Base-by-base conservation (phyloP, 2,329 filamentous ascomycete species). In the Claviceps quebecensis region DNA sequence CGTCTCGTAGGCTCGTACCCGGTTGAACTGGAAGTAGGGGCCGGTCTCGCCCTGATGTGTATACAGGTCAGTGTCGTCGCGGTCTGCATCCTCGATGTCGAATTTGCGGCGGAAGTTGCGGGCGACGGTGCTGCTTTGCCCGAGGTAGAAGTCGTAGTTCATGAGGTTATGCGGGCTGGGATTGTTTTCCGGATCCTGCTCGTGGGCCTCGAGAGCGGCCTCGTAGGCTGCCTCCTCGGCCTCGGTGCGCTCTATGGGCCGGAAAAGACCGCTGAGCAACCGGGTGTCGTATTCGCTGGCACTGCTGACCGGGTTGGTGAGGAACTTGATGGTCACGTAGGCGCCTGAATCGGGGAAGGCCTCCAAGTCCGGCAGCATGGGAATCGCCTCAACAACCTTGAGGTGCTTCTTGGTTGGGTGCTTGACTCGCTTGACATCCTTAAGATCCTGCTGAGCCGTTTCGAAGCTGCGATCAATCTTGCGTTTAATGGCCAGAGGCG, bases 301-400 rank as follows among this genome's bases (percentile, higher is more conserved):
- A 51, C 72, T 69, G 9, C 74, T 68, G 29, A 84, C 76, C 3
- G 82, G 82, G 61, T 82, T 83, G 56, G 76, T 80, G 49, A 75
- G 74, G 65, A 85, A 84, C 65, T 85, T 85, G 68, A 85, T 73
- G 14, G 81, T 80, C 56, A 84, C 77, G 61, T 85, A 86, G 54
- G 81, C 80, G 51, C 82, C 81, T 2, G 77, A 78, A 63, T 86
- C 82, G 47, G 81, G 80, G 68, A 84, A 83, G n/a, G 80, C 77
- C 54, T 83, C 77, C 43, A 82, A 72, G 59, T 86, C 82, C 5
- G 82, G 82, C 17, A 85, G 65, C 40, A 86, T 65, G 29, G 81
- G 80, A 54, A 74, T 76, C 17, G 77, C 75, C 44, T 81, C 77
- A 16, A 82, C 72, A 3, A 83, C 67, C 59, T 75, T 76, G 54